These are phyloP conservation scores for Hamigera avellanea DNA, from an alignment of 495 filamentous ascomycete species.

Conservation along the genomic window DNA sequence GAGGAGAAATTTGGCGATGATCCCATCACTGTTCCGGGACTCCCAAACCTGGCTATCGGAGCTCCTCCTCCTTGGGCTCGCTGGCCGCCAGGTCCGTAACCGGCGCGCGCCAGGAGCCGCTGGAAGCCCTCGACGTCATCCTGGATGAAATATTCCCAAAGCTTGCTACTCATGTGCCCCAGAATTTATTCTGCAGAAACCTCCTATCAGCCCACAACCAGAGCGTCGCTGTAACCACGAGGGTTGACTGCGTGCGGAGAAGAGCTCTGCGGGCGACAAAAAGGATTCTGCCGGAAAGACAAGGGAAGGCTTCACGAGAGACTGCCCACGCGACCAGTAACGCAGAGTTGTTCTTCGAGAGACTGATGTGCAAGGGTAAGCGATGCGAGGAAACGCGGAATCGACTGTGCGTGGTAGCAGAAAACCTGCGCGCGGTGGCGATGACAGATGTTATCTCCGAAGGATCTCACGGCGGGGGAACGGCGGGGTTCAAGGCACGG, in stretches of 20 bases:
- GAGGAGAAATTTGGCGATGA: constrained; percentile 34
- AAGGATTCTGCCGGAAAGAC: constrained; percentile 18
- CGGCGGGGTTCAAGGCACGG: constrained; percentile 1
- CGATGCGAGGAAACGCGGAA: background rate
- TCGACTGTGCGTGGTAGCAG: background rate
- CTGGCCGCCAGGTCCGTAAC: constrained; percentile 31
- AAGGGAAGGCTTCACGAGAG: constrained; percentile 5
- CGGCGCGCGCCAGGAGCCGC: constrained; percentile 61
- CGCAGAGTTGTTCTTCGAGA: constrained; percentile 1
- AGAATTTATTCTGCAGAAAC: constrained; percentile 27
- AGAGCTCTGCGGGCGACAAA: constrained; percentile 37
- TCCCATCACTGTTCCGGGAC: constrained; percentile 32
- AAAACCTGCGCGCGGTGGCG: constrained; percentile 10
- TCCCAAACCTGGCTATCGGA: constrained; percentile 30
- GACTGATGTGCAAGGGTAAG: background rate
- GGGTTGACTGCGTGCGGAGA: constrained; percentile 81
- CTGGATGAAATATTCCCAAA: constrained; percentile 93
- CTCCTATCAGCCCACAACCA: constrained; percentile 51
- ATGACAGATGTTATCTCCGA: constrained; percentile 12
- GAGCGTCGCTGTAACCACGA: constrained; percentile 78
- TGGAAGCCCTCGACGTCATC: constrained; percentile 91
- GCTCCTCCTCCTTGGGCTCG: constrained; percentile 15
- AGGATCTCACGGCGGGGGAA: constrained; percentile 3
- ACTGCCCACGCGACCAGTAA: constrained; percentile 1
- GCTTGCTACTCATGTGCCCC: constrained; percentile 85